These are phyloP conservation scores for Nicotiana otophora DNA, from an alignment of 257 asterid species.

Conservation along the genomic window DNA sequence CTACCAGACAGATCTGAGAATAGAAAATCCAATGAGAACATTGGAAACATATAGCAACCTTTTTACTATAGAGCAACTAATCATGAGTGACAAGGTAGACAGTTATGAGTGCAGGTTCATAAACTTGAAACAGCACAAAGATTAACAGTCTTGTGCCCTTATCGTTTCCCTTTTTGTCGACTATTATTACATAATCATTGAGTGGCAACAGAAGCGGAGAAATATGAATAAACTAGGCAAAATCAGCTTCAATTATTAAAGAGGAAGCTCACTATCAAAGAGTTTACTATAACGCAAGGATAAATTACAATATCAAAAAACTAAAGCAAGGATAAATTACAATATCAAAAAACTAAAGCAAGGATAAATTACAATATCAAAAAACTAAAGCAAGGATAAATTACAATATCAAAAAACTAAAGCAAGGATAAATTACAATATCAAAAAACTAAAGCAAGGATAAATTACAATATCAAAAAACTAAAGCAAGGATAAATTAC, in stretches of 20 bases:
- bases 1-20: not conserved
- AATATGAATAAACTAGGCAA: not conserved
- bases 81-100: not conserved
- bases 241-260: not conserved
- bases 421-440: too few species aligned
- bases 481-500: not conserved
- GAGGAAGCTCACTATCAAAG: not conserved
- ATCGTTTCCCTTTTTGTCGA: not conserved
- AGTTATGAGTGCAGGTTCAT: not conserved
- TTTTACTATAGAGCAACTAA: not conserved
- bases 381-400: not conserved
- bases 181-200: not conserved
- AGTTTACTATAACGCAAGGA: not conserved
- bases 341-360: too few species aligned
- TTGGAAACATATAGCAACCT: not conserved
- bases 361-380: not conserved
- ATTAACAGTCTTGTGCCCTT: not conserved
- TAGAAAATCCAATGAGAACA: not conserved
- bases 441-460: too few species aligned
- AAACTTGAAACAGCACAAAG: not conserved
- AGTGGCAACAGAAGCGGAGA: not conserved
- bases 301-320: too few species aligned
- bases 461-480: too few species aligned
- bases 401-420: too few species aligned
- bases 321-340: too few species aligned